Percentiles rank a stretch among this genome's conserved stretches.
Evolutionary conservation across 140 eudicot genomes (phyloP).

Genomic region (Cichorium intybus): DNA sequence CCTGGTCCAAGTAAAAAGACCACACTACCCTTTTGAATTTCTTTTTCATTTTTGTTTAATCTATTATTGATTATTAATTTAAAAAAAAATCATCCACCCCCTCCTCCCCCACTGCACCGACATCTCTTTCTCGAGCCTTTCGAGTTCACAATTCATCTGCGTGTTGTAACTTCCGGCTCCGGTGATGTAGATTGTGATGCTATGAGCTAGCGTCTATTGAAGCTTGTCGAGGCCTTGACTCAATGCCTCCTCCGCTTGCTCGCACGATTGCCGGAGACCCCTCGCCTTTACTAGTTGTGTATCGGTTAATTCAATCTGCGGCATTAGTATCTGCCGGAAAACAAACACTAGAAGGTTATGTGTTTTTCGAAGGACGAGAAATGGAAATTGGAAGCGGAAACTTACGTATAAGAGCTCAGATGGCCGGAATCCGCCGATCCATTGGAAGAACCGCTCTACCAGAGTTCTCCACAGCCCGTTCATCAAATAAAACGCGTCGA

Average conservation of each 20-base stretch:
- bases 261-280: slow-evolving; percentile 49
- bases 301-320: slow-evolving; percentile 49
- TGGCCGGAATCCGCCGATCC: slow-evolving; percentile 80
- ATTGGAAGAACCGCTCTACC: slow-evolving; percentile 57
- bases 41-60: too few species aligned
- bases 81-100: too few species aligned
- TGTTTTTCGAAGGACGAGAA: not conserved
- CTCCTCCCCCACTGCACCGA: too few species aligned
- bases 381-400: not conserved
- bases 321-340: slow-evolving; percentile 45
- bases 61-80: too few species aligned
- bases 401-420: slow-evolving; percentile 60
- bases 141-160: slow-evolving; percentile 53
- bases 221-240: slow-evolving; percentile 66
- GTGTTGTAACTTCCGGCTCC: slow-evolving; percentile 34
- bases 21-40: too few species aligned
- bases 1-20: too few species aligned
- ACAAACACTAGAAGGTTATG: not conserved
- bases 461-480: slow-evolving; percentile 66
- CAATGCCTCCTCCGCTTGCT: slow-evolving; percentile 72
- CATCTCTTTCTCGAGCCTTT: slow-evolving; percentile 55
- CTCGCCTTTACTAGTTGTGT: slow-evolving; percentile 37
- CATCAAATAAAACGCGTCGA: slow-evolving; percentile 61
- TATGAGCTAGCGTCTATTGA: slow-evolving; percentile 60
- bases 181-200: slow-evolving; percentile 35